Percentiles rank a stretch among this genome's conserved stretches.
These are phyloP conservation scores for Chamaecrista fasciculata DNA, from an alignment of 306 rosid genomes.

Conservation along the genomic window DNA sequence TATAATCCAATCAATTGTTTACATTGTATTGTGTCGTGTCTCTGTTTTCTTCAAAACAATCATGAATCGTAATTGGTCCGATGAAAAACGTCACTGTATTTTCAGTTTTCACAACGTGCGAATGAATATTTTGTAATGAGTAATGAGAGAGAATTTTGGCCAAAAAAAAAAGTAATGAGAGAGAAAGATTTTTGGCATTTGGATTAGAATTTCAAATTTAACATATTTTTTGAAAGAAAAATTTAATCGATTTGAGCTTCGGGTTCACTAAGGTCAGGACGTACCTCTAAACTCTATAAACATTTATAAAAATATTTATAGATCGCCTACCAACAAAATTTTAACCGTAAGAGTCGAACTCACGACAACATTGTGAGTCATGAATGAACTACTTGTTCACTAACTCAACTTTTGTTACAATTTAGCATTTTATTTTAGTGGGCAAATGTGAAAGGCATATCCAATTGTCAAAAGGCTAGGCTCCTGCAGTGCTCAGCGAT, in stretches of 20 bases:
- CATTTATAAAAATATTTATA: too few relatives aligned
- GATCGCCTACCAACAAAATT: too few relatives aligned
- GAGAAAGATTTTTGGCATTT: background rate
- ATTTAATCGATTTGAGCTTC: too few relatives aligned
- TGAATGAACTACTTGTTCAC: too few relatives aligned
- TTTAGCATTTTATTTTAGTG: background rate
- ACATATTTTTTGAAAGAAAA: too few relatives aligned
- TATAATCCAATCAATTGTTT: background rate
- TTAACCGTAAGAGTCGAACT: too few relatives aligned
- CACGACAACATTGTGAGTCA: too few relatives aligned
- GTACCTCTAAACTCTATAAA: too few relatives aligned
- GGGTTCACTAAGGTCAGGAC: too few relatives aligned
- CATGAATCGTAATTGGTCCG: background rate
- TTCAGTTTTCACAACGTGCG: background rate
- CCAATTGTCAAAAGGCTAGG: conserved; percentile 52
- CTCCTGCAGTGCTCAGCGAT: conserved; percentile 14
- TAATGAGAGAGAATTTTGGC: too few relatives aligned
- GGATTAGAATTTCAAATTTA: background rate
- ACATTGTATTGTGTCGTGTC: background rate
- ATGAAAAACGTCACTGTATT: background rate
- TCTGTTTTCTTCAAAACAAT: background rate
- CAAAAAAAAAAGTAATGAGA: too few relatives aligned
- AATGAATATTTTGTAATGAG: background rate
- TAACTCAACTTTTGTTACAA: too few relatives aligned
- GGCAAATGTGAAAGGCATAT: conserved; percentile 22